Percentiles rank a stretch among this genome's conserved stretches.
These are phyloP conservation scores for Closterium sp. DNA, from an alignment of 139 green algal genomes.

Conservation along the genomic window DNA sequence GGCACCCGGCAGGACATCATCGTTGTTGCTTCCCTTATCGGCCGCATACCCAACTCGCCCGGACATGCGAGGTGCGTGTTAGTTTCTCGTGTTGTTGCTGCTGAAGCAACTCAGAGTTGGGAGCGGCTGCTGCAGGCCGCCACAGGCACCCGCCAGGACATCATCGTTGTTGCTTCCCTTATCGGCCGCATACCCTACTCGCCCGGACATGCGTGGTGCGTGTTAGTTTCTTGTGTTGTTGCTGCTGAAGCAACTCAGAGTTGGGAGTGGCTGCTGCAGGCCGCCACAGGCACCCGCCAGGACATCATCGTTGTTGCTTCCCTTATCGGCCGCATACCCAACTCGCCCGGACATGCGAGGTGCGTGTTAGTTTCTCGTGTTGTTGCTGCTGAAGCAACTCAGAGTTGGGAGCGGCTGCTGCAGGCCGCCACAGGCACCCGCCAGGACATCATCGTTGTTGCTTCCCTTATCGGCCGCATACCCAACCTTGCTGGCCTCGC, in stretches of 20 bases:
- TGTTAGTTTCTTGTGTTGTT: too few relatives aligned
- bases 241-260: too few relatives aligned
- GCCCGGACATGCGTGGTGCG: conserved; percentile 70
- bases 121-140: too few relatives aligned
- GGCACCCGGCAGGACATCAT: conserved; percentile 70
- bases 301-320: conserved; percentile 65
- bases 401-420: too few relatives aligned
- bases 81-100: too few relatives aligned
- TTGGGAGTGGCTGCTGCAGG: too few relatives aligned
- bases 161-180: conserved; percentile 72
- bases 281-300: too few relatives aligned
- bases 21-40: conserved; percentile 84
- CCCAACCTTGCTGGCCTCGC: conserved; percentile 78
- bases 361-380: too few relatives aligned
- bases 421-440: too few relatives aligned
- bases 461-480: conserved; percentile 78
- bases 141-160: too few relatives aligned
- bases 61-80: conserved; percentile 65
- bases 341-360: conserved; percentile 81
- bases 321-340: conserved; percentile 82
- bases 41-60: conserved; percentile 84
- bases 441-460: conserved; percentile 57
- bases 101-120: too few relatives aligned
- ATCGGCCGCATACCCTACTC: conserved; percentile 86
- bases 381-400: too few relatives aligned